phyloP scores from a whole-genome alignment of 805 yeast species.

The Kuraishia floccosa region DNA sequence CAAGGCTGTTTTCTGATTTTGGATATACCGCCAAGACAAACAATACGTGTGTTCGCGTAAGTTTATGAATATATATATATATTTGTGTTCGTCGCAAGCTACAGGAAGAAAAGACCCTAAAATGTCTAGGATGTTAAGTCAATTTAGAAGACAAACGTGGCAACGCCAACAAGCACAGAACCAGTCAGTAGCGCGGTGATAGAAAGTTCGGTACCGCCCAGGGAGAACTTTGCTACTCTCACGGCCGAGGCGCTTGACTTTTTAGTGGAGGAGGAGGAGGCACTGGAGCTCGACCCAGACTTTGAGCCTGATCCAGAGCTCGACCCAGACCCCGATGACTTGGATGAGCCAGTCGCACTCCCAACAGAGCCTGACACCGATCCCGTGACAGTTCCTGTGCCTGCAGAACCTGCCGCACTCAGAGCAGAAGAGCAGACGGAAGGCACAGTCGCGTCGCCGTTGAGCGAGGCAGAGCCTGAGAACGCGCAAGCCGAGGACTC shows the following conservation, averaged over 20 bases:
- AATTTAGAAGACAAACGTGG: slow-evolving; percentile 11
- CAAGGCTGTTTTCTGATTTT: too few relatives aligned
- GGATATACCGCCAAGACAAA: too few relatives aligned
- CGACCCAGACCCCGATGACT: slow-evolving; percentile 15
- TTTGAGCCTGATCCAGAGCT: slow-evolving; percentile 8
- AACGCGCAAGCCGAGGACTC: slow-evolving; percentile 51
- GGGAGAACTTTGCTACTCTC: background rate
- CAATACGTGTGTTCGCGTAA: too few relatives aligned
- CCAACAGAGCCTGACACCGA: slow-evolving; percentile 13
- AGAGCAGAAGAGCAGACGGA: slow-evolving; percentile 46
- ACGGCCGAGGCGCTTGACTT: slow-evolving; percentile 5
- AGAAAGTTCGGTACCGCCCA: slow-evolving; percentile 4
- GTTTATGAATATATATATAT: too few relatives aligned
- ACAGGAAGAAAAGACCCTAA: too few relatives aligned
- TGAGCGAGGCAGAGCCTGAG: slow-evolving; percentile 53
- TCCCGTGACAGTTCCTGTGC: slow-evolving; percentile 47
- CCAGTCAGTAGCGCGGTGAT: slow-evolving; percentile 1
- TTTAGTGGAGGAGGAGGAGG: slow-evolving; percentile 8
- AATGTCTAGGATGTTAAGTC: too few relatives aligned
- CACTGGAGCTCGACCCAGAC: slow-evolving; percentile 7
- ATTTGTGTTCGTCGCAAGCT: too few relatives aligned
- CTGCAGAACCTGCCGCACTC: slow-evolving; percentile 58
- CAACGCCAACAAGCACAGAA: slow-evolving; percentile 4
- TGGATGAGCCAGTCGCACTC: slow-evolving; percentile 14
- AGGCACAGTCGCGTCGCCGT: slow-evolving; percentile 32